Base-by-base conservation (phyloP, 1,284 basidiomycete species). In the Amylostereum areolatum region DNA sequence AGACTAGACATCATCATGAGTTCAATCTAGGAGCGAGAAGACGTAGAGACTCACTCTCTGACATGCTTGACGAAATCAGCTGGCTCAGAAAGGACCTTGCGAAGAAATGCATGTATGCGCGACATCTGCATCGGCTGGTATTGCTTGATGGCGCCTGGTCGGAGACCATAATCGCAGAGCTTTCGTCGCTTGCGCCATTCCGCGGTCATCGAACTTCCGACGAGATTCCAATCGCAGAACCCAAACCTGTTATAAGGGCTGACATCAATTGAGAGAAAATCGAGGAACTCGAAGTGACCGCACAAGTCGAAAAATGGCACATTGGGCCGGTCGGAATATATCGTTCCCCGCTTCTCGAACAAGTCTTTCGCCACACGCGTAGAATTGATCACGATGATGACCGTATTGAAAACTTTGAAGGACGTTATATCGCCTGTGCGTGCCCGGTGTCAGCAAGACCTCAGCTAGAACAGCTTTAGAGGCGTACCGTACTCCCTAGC, bases 361-460 rank as follows among this genome's bases (percentile, higher is more conserved):
- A 58, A 45, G 24, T 54, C 55, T 7, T 28, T 34, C 8, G 48
- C 52, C 33, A 45, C 55, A 35, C 52, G 10, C 10, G 36, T 36
- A 3, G 50, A 53, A 41, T 52, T 52, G 25, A 58, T 41, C 8
- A 58, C 45, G 32, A 58, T 44, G 7, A 54, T 46, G 42, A 34
- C 47, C 33, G 49, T 46, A 2, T 53, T 47, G 12, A 57, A 39
- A 8, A 43, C 40, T 8, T 32, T 43, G 36, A 53, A 28, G 46
- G 49, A 42, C 5, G 57, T 35, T n/a, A 58, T 35, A 31, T 57
- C 55, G 9, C 54, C 56, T 56, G 31, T n/a, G n/a, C n/a, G n/a
- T n/a, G n/a, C n/a, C n/a, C n/a, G n/a, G n/a, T n/a, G n/a, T n/a
- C n/a, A n/a, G n/a, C n/a, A n/a, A n/a, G n/a, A n/a, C n/a, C n/a